A percentile compares a stretch with the other conserved stretches of the same genome.
phyloP scores from a whole-genome alignment of 2,329 filamentous ascomycete species.

The Fonsecaea erecta region DNA sequence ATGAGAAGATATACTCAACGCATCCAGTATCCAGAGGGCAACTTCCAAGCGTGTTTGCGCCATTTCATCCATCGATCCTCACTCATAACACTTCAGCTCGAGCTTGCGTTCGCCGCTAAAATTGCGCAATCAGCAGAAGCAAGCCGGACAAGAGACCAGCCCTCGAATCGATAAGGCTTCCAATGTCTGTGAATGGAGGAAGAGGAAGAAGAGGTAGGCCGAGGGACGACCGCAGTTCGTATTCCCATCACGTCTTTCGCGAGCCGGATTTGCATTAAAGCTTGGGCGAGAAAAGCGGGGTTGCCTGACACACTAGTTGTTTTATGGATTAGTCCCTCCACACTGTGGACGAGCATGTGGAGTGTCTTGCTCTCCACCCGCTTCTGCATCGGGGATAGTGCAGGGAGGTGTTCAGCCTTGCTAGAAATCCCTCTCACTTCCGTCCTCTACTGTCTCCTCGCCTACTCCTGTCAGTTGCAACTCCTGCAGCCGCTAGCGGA shows the following conservation, averaged over 20 bases:
- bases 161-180: background rate
- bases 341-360: too few relatives aligned
- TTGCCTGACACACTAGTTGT: background rate
- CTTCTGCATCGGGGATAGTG: too few relatives aligned
- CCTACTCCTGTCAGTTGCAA: too few relatives aligned
- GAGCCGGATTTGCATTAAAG: background rate
- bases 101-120: background rate
- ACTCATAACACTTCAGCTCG: background rate
- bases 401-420: too few relatives aligned
- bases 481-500: too few relatives aligned
- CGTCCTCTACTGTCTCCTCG: too few relatives aligned
- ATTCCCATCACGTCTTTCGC: background rate
- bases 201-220: background rate
- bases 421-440: too few relatives aligned
- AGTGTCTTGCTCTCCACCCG: too few relatives aligned
- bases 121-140: background rate
- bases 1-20: background rate
- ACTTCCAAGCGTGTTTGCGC: background rate
- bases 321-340: too few relatives aligned
- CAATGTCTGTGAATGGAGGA: background rate
- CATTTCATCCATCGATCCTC: background rate
- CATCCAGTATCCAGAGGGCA: background rate
- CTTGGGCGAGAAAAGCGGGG: background rate
- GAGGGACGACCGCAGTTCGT: background rate
- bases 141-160: background rate